Conservation (phyloP, 2,329 filamentous ascomycete species). For the Phoma sp. region DNA sequence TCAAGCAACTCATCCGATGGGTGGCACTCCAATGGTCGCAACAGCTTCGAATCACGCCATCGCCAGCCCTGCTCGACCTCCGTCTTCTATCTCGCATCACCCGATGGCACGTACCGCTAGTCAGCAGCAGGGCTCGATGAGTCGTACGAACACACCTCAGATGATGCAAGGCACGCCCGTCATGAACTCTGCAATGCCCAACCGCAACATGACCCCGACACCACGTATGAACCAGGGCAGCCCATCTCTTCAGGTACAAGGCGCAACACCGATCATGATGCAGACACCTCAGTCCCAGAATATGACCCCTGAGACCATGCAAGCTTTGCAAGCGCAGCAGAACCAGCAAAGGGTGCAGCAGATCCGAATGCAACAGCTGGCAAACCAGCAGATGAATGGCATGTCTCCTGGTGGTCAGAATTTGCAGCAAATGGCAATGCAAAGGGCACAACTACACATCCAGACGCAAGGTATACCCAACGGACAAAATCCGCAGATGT, state of each 20-base stretch:
- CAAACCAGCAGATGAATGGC: conserved; percentile 16
- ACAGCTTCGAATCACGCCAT: conserved; percentile 47
- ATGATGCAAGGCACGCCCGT: conserved; percentile 48
- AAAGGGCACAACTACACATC: conserved; percentile 41
- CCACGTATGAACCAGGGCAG: conserved; percentile 48
- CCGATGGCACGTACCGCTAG: conserved; percentile 47
- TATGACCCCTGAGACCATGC: conserved; percentile 46
- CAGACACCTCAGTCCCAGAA: conserved; percentile 40
- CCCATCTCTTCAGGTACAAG: conserved; percentile 42
- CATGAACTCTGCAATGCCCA: conserved; percentile 46
- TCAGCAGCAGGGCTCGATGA: conserved; percentile 46
- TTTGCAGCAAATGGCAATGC: conserved; percentile 39
- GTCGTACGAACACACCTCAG: conserved; percentile 47
- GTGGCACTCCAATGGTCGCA: conserved; percentile 54
- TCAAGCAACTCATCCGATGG: conserved; percentile 45
- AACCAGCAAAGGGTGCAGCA: conserved; percentile 34
- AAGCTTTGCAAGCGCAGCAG: conserved; percentile 34
- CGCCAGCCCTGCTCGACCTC: conserved; percentile 46
- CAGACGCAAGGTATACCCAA: conserved; percentile 40
- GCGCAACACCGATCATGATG: conserved; percentile 48
- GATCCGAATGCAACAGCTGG: conserved; percentile 13
- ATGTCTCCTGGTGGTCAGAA: conserved; percentile 29
- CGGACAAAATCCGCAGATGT: conserved; percentile 34
- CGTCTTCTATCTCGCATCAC: conserved; percentile 48
- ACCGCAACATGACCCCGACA: conserved; percentile 49